phyloP scores from a whole-genome alignment of 148 eudicot genomes.

The Drosera capensis region DNA sequence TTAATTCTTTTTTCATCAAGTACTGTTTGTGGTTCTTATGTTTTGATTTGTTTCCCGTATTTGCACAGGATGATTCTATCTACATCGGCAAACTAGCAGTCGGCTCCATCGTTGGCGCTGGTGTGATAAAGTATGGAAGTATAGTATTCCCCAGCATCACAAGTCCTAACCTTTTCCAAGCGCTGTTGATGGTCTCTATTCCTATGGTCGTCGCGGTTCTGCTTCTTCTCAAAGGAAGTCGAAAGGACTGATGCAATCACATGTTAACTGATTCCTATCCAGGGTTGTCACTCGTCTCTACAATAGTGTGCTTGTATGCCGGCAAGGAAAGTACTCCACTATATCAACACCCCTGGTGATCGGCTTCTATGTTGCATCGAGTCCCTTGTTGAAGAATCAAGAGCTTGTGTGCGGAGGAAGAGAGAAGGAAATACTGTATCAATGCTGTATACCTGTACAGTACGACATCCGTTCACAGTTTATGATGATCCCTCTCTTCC shows the following conservation, averaged over 20 bases:
- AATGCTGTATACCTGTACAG: too few relatives aligned
- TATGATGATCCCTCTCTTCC: too few relatives aligned
- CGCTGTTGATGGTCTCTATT: slow-evolving; percentile 29
- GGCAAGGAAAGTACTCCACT: too few relatives aligned
- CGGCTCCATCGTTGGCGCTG: slow-evolving; percentile 43
- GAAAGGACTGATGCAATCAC: slow-evolving; percentile 5
- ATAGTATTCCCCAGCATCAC: slow-evolving; percentile 37
- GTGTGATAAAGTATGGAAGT: slow-evolving; percentile 49
- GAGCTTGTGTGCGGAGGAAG: too few relatives aligned
- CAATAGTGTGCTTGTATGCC: too few relatives aligned
- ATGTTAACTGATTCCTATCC: too few relatives aligned
- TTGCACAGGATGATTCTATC: slow-evolving; percentile 28
- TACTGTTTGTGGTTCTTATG: not conserved
- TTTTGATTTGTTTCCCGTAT: not conserved
- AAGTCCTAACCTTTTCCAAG: slow-evolving; percentile 32
- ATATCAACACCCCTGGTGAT: too few relatives aligned
- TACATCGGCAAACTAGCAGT: slow-evolving; percentile 31
- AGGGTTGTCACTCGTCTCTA: too few relatives aligned
- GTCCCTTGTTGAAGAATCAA: too few relatives aligned
- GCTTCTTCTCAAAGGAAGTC: slow-evolving; percentile 21
- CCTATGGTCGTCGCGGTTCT: slow-evolving; percentile 26
- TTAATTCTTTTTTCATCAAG: not conserved
- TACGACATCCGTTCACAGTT: too few relatives aligned
- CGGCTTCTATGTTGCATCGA: too few relatives aligned
- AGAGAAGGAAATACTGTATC: too few relatives aligned